These are phyloP conservation scores for Ophiostoma sp. DNA, from an alignment of 2,329 filamentous ascomycete genomes.

Conservation along the genomic window DNA sequence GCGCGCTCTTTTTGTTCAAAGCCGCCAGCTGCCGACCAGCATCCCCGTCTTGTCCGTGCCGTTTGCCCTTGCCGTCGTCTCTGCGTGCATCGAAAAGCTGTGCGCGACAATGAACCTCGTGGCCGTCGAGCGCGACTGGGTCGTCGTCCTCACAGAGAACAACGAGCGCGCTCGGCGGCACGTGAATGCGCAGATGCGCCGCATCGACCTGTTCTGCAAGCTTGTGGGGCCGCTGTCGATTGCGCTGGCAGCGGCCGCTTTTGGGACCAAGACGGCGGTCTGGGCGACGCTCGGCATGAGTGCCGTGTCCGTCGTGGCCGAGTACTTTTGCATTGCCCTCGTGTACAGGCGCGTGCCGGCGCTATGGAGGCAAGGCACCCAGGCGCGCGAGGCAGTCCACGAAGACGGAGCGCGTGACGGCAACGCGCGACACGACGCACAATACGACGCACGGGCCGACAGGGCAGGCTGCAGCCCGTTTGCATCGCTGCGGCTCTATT, in stretches of 20 bases:
- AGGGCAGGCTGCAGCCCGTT: conserved; percentile 23
- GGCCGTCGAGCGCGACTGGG: conserved; percentile 67
- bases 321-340: conserved; percentile 43
- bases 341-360: conserved; percentile 29
- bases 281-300: conserved; percentile 45
- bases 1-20: not conserved
- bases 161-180: conserved; percentile 33
- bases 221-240: conserved; percentile 49
- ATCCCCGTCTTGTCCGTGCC: conserved; percentile 26
- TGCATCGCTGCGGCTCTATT: conserved; percentile 40
- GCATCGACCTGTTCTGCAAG: conserved; percentile 56
- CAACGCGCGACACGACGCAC: not conserved
- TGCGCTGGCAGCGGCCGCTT: conserved; percentile 43
- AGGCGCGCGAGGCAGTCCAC: conserved; percentile 9
- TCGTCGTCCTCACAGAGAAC: conserved; percentile 46
- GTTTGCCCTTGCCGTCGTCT: conserved; percentile 38
- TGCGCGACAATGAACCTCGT: conserved; percentile 59
- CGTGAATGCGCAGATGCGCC: conserved; percentile 50
- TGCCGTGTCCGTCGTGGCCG: conserved; percentile 40
- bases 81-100: conserved; percentile 66
- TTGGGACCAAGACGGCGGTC: conserved; percentile 41
- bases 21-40: not conserved
- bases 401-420: not conserved
- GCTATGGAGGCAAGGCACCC: conserved; percentile 14
- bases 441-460: too few species aligned